Percentiles rank a stretch among this genome's conserved stretches.
Evolutionary conservation across 2,329 filamentous ascomycete species (phyloP).

Genomic region (Botrytis galanthina): DNA sequence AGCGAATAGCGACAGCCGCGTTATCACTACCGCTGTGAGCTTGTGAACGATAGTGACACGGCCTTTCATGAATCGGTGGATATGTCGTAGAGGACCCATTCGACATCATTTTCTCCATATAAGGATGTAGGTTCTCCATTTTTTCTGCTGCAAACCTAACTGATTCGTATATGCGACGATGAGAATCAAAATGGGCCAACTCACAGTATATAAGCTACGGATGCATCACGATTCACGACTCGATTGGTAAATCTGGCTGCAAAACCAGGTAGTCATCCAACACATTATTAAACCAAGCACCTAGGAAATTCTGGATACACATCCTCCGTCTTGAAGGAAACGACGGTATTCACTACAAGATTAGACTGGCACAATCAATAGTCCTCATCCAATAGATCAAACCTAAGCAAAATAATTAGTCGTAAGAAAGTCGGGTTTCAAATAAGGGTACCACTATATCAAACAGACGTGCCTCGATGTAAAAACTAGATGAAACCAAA

Average conservation of each 20-base stretch:
- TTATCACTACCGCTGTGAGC: neutral
- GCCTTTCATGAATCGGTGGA: neutral
- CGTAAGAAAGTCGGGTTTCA: neutral
- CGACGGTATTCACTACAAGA: neutral
- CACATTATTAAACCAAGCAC: neutral
- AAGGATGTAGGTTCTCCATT: neutral
- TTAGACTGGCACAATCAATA: neutral
- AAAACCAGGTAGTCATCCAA: neutral
- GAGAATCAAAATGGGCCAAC: neutral
- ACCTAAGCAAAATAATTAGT: neutral
- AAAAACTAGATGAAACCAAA: neutral
- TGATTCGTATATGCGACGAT: neutral
- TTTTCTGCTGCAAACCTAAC: neutral
- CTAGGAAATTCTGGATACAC: neutral
- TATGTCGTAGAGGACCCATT: constrained; percentile 7
- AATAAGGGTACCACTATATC: neutral
- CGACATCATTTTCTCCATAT: neutral
- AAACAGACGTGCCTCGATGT: neutral
- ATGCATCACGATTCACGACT: neutral
- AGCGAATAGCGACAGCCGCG: neutral
- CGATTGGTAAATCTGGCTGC: neutral
- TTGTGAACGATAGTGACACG: neutral
- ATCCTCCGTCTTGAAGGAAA: neutral
- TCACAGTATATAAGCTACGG: neutral
- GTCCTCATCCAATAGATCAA: neutral